Conservation (phyloP, 164 flowering plant genomes). For the Liquidambar formosana region DNA sequence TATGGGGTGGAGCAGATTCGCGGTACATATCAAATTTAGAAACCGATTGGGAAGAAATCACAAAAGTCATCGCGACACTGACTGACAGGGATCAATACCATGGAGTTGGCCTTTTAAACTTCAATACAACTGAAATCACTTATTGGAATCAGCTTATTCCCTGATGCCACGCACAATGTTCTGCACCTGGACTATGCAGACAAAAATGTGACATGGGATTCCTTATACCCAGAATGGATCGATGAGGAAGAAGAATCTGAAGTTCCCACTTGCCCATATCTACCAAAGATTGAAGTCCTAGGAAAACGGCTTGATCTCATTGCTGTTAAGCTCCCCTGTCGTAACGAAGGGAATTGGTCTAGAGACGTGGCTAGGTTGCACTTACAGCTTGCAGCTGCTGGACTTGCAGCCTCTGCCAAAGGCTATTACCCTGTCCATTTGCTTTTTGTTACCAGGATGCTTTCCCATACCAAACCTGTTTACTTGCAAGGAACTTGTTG, state of each 20-base stretch:
- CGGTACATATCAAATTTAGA: slow-evolving; percentile 40
- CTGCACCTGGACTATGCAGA: slow-evolving; percentile 37
- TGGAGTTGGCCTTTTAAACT: slow-evolving; percentile 59
- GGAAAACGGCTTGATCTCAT: slow-evolving; percentile 42
- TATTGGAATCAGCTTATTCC: slow-evolving; percentile 45
- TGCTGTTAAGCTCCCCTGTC: slow-evolving; percentile 59
- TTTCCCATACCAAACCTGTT: slow-evolving; percentile 56
- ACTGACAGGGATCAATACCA: slow-evolving; percentile 29
- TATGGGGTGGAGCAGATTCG: slow-evolving; percentile 45
- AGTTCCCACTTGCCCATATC: slow-evolving; percentile 54
- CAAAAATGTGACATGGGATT: slow-evolving; percentile 53
- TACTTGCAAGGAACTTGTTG: too few species aligned
- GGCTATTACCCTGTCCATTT: too few species aligned
- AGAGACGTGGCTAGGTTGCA: slow-evolving; percentile 60
- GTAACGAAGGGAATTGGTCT: slow-evolving; percentile 45
- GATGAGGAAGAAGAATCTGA: too few species aligned
- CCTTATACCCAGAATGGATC: slow-evolving; percentile 73
- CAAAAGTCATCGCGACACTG: slow-evolving; percentile 23
- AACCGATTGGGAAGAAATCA: slow-evolving; percentile 48
- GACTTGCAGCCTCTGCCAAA: too few species aligned
- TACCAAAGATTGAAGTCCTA: slow-evolving; percentile 44
- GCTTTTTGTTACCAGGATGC: slow-evolving; percentile 39
- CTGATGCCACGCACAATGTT: slow-evolving; percentile 32
- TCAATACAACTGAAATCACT: slow-evolving; percentile 40
- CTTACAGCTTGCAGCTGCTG: slow-evolving; percentile 55